Percentiles rank a stretch among this genome's conserved stretches.
Evolutionary conservation across 78 protist species (phyloP).

Genomic region (Diacronema lutheri): DNA sequence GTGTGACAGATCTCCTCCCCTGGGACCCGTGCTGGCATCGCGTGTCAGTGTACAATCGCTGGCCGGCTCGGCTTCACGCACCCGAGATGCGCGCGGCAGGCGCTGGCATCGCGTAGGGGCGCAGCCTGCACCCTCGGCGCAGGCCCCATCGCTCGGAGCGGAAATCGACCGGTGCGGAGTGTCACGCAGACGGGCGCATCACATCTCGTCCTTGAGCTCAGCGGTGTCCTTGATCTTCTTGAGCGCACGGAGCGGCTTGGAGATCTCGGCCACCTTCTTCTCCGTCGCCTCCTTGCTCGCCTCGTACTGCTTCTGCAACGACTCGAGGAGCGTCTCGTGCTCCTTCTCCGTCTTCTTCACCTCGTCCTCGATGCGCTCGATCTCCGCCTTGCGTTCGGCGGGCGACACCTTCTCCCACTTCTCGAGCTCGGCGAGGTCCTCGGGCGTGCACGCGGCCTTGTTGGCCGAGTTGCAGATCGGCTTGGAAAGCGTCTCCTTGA

Average conservation of each 20-base stretch:
- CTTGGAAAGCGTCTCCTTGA: background rate
- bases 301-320: background rate
- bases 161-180: too few relatives aligned
- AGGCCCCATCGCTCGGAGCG: too few relatives aligned
- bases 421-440: background rate
- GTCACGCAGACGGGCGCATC: too few relatives aligned
- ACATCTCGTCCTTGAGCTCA: background rate
- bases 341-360: background rate
- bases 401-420: background rate
- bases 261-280: background rate
- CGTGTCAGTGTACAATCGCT: too few relatives aligned
- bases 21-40: too few relatives aligned
- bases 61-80: too few relatives aligned
- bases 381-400: background rate
- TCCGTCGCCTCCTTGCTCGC: background rate
- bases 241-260: background rate
- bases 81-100: too few relatives aligned
- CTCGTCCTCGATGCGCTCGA: background rate
- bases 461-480: conserved; percentile 16
- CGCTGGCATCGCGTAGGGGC: too few relatives aligned
- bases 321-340: conserved; percentile 1
- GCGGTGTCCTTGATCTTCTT: background rate
- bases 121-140: too few relatives aligned
- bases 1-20: too few relatives aligned
- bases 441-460: background rate